Percentiles rank a stretch among this genome's conserved stretches.
Conservation (phyloP, 129 eudicot genomes). For the Arctium lappa region DNA sequence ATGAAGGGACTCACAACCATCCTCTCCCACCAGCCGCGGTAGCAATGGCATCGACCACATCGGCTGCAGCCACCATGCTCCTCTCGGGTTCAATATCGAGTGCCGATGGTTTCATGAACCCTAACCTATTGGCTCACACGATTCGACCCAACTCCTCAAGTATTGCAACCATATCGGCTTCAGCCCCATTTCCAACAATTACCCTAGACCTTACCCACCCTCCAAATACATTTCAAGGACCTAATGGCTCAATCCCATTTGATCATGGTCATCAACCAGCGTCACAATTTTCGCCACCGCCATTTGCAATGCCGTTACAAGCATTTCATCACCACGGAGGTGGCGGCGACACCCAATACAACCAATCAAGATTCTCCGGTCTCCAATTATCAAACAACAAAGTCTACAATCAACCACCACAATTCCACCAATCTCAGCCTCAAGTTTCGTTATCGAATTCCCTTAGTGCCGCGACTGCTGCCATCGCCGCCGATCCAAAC, state of each 20-base stretch:
- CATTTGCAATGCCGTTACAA: conserved; percentile 25
- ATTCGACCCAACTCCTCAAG: conserved; percentile 54
- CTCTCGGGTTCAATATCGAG: conserved; percentile 95
- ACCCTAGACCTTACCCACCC: conserved; percentile 88
- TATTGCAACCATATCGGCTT: conserved; percentile 78
- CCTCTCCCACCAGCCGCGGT: conserved; percentile 90
- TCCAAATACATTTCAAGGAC: conserved; percentile 46
- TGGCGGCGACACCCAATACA: conserved; percentile 24
- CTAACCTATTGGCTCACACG: conserved; percentile 62
- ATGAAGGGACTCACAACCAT: conserved; percentile 92
- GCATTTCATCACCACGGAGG: conserved; percentile 33
- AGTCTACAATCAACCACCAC: conserved; percentile 3
- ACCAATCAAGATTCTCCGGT: conserved; percentile 70
- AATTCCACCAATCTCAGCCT: conserved; percentile 27
- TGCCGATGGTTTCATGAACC: conserved; percentile 68
- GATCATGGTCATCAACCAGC: conserved; percentile 31
- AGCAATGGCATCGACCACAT: conserved; percentile 86
- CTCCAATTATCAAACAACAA: conserved; percentile 46
- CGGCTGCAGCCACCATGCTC: conserved; percentile 85
- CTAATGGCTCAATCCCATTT: not conserved
- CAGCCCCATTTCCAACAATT: conserved; percentile 89
- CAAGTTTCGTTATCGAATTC: conserved; percentile 40
- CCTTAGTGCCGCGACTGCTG: conserved; percentile 73
- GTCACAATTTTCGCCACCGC: conserved; percentile 13
- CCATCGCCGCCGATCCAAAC: conserved; percentile 85